A percentile compares a stretch with the other conserved stretches of the same genome.
These are phyloP conservation scores for Ascochyta clinopodiicola DNA, from an alignment of 2,329 filamentous ascomycete species.

Conservation along the genomic window DNA sequence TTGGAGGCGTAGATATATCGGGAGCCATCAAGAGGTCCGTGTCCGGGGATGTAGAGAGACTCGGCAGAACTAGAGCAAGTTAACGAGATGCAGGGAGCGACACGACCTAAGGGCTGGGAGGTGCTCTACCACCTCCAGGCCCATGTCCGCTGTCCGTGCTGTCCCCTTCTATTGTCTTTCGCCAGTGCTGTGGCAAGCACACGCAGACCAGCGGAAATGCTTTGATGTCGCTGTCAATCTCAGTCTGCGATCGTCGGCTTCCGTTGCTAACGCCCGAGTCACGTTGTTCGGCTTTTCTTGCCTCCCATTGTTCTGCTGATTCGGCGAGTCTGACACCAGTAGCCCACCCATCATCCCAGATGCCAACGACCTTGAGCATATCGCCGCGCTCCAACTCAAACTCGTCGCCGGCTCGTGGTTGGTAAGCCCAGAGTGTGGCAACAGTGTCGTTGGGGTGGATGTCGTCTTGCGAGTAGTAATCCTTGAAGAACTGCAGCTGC, in stretches of 20 bases:
- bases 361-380: conserved; percentile 97
- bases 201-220: conserved; percentile 97
- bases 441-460: conserved; percentile 92
- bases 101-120: conserved; percentile 38
- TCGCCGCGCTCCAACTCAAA: conserved; percentile 93
- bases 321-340: conserved; percentile 86
- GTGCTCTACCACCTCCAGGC: conserved; percentile 43
- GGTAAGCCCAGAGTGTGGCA: conserved; percentile 93
- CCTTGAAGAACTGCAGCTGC: conserved; percentile 94
- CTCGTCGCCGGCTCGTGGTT: conserved; percentile 90
- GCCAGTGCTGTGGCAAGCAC: conserved; percentile 94
- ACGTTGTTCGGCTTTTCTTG: conserved; percentile 75
- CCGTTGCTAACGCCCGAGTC: conserved; percentile 93
- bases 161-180: conserved; percentile 94
- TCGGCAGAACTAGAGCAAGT: conserved; percentile 35
- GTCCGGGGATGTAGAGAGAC: conserved; percentile 24
- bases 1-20: conserved; percentile 4
- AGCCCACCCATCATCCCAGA: conserved; percentile 99
- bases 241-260: conserved; percentile 53
- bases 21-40: conserved; percentile 12
- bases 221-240: conserved; percentile 80
- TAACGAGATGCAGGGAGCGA: conserved; percentile 28
- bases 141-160: conserved; percentile 42
- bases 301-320: conserved; percentile 87
- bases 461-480: conserved; percentile 97